phyloP scores from a whole-genome alignment of 345 rosid species.

The Eucalyptus coolabah region DNA sequence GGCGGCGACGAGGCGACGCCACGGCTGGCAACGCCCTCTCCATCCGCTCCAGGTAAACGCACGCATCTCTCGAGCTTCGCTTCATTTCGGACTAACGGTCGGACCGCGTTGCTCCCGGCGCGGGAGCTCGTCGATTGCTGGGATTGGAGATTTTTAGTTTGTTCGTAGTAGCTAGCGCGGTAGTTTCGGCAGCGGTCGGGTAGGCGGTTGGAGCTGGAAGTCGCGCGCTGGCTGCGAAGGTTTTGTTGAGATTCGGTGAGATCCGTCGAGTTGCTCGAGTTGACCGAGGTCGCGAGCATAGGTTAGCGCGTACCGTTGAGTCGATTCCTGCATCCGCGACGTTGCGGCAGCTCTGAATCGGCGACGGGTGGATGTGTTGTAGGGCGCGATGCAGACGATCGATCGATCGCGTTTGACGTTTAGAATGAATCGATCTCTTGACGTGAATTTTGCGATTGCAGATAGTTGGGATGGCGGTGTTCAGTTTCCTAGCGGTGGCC shows the following conservation, averaged over 20 bases:
- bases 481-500: conserved; percentile 45
- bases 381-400: not conserved
- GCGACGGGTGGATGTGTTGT: not conserved
- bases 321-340: not conserved
- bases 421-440: not conserved
- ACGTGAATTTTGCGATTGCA: conserved; percentile 10
- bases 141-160: not conserved
- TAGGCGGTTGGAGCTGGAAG: not conserved
- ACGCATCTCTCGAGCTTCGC: not conserved
- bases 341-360: not conserved
- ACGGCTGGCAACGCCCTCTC: conserved; percentile 96
- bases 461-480: conserved; percentile 79
- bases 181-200: not conserved
- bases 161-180: not conserved
- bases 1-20: conserved; percentile 58
- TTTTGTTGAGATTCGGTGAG: not conserved
- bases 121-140: not conserved
- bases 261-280: not conserved
- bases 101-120: not conserved
- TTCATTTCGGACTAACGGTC: not conserved
- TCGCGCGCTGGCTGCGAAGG: not conserved
- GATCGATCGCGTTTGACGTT: not conserved
- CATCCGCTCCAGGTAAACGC: conserved; percentile 64
- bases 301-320: not conserved
- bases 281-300: not conserved